Evolutionary conservation across 2,329 filamentous ascomycete species (phyloP), one percentile per base, ranked within the genome.

Genomic region (Trichophaea hybrida): DNA sequence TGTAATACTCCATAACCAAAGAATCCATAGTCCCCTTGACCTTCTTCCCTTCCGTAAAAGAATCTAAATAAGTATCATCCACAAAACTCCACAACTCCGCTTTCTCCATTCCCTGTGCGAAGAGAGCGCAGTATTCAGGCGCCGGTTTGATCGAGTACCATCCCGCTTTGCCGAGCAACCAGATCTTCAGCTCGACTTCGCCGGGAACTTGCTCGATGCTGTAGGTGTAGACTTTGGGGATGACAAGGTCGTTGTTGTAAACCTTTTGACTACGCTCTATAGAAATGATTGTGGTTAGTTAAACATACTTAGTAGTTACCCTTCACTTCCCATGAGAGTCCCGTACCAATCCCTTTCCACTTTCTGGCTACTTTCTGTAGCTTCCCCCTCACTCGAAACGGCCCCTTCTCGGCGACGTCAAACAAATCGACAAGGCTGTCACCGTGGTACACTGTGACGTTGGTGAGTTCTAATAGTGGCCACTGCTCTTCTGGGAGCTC

Each of bases 71-170:
- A 24, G 24, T 24, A 24, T 2, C 1, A 1, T 49, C 44, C 33
- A 67, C 50, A 40, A 68, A 68, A 44, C 61, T 62, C 62, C 66
- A 68, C 38, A 68, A 60, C 17, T 56, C 59, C 17, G 63, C 64
- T 58, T 67, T 68, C 49, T 68, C 59, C 7, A 65, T n/a, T 57
- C 63, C 63, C 13, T 46, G n/a, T 8, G 59, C 12, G 33, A 67
- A 68, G 33, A 66, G 63, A 1, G 57, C 24, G 32, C 44, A 33
- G 51, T 67, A 68, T 38, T 60, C 62, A 31, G 59, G 35, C n/a
- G 65, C 53, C 13, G 66, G 67, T 12, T 55, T 55, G 32, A 68
- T 64, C 6, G 61, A 61, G 31, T 67, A 68, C 67, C 67, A 68
- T 8, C 59, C 67, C 32, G 60, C 60, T 6, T 56, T 48, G 1